Percentiles rank a stretch among this genome's conserved stretches.
Evolutionary conservation across 768 basidiomycete species (phyloP).

Genomic region (Hemileccinum rubropunctum): DNA sequence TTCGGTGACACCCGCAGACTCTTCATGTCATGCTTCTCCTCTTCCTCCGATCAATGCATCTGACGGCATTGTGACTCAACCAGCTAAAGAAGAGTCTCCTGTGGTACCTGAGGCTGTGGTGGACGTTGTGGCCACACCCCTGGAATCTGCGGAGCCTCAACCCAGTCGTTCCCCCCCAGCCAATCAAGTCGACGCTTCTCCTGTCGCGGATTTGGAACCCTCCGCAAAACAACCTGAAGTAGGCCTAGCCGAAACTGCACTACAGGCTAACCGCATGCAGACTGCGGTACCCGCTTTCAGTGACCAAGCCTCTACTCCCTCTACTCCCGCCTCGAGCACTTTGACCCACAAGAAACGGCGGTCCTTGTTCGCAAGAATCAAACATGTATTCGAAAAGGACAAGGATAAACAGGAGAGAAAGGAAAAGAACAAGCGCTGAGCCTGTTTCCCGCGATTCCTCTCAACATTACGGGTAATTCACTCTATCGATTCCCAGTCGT

Average conservation of each 20-base stretch:
- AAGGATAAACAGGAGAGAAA: constrained; percentile 40
- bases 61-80: constrained; percentile 14
- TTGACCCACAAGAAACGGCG: constrained; percentile 45
- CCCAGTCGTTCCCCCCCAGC: background rate
- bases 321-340: constrained; percentile 36
- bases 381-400: constrained; percentile 51
- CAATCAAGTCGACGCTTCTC: background rate
- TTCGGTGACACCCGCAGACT: background rate
- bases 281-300: constrained; percentile 1
- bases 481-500: background rate
- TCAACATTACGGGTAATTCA: background rate
- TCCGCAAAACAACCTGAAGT: background rate
- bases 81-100: constrained; percentile 1
- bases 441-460: background rate
- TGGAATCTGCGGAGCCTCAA: background rate
- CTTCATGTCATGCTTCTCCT: constrained; percentile 23
- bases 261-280: constrained; percentile 1
- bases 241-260: background rate
- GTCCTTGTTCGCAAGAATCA: constrained; percentile 54
- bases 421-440: constrained; percentile 27
- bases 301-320: constrained; percentile 6
- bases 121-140: background rate
- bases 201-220: background rate
- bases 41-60: constrained; percentile 6
- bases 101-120: background rate